Evolutionary conservation across 495 filamentous ascomycete genomes (phyloP), one percentile per base, ranked within the genome.

Genomic region (Achaetomiella virescens): DNA sequence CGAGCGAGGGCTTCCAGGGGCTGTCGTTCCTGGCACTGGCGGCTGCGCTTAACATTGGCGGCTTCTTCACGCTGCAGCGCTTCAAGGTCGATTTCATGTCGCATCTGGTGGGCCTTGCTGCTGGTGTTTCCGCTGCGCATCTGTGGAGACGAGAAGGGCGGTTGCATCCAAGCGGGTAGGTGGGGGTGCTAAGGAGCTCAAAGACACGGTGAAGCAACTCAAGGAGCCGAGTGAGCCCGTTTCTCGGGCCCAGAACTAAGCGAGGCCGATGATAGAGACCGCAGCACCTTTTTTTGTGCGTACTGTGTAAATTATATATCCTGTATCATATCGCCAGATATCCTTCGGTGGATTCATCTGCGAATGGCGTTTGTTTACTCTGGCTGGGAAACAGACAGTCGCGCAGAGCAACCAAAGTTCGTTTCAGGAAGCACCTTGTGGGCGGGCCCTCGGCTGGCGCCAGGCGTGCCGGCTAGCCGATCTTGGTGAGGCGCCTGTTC

Each of bases 31-130:
- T 84, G 25, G 72, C 68, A 9, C 45, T 78, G 36, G 60, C 79
- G 38, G 67, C 78, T 2, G 69, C 66, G 9, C 11, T 77, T 9
- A 81, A 85, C 53, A 50, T 83, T 3, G 45, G 77, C 3, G 74
- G 66, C 14, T 47, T 80, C 48, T 49, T 75, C 29, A 71, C 58
- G 20, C 55, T 54, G 52, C 62, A 33, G 45, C 58, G 53, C 15
- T 17, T 66, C 48, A 63, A 59, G 17, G 68, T 88, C 41, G 89
- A 95, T 61, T 72, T 90, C 52, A 76, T 75, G 43, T 84, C 85
- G n/a, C 90, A 95, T 75, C 59, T 92, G 27, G 82, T 81, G 22
- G 90, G 90, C 2, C 79, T 84, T 58, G 61, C 74, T 2, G 65
- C 70, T 3, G 87, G 87, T 14, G 60, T 75, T 2, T 40, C 61